phyloP scores from a whole-genome alignment of 805 yeast species.

The Candida ipomoeae region DNA sequence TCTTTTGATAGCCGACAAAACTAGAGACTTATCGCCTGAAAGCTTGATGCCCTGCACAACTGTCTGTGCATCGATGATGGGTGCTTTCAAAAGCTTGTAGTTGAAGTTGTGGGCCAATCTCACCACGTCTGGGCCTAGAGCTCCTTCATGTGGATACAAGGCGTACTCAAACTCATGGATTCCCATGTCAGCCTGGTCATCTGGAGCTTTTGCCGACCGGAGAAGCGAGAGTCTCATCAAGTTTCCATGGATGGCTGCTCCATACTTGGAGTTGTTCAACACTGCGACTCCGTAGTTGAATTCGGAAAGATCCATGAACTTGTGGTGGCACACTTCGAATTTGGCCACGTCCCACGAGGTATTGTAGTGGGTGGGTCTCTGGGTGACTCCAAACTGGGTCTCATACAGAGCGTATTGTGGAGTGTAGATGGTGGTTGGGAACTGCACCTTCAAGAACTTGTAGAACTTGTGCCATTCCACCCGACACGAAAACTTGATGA shows the following conservation, averaged over 20 bases:
- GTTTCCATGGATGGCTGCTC: constrained; percentile 92
- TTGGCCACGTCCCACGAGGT: constrained; percentile 96
- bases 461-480: constrained; percentile 88
- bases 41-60: constrained; percentile 16
- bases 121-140: constrained; percentile 60
- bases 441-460: constrained; percentile 89
- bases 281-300: constrained; percentile 81
- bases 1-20: constrained; percentile 76
- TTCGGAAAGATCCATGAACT: constrained; percentile 89
- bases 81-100: constrained; percentile 35
- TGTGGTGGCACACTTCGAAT: constrained; percentile 93
- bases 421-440: constrained; percentile 77
- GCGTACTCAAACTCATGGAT: constrained; percentile 79
- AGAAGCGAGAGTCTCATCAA: constrained; percentile 79
- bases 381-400: constrained; percentile 89
- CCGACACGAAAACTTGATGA: constrained; percentile 33
- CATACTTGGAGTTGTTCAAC: constrained; percentile 82
- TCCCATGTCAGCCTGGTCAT: constrained; percentile 93
- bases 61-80: constrained; percentile 8
- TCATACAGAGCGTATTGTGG: constrained; percentile 78
- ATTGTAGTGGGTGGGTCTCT: constrained; percentile 90
- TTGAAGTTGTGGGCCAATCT: constrained; percentile 78
- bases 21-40: constrained; percentile 55
- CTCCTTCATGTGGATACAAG: constrained; percentile 75
- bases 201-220: constrained; percentile 93